These are phyloP conservation scores for Tagetes erecta DNA, from an alignment of 129 eudicot genomes.

Conservation along the genomic window DNA sequence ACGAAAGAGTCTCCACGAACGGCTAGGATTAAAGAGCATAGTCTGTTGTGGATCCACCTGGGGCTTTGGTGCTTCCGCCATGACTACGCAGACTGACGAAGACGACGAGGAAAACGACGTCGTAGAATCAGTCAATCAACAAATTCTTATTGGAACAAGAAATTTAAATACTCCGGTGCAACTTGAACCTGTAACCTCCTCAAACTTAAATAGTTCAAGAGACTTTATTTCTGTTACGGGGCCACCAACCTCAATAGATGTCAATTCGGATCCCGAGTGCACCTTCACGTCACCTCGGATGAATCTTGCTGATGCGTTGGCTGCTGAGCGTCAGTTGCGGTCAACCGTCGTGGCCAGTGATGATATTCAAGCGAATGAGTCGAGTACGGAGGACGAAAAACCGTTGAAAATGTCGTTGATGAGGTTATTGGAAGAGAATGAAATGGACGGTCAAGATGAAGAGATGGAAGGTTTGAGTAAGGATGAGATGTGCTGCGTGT, in stretches of 20 bases:
- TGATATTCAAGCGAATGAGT: neutral
- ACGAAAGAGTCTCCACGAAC: constrained; percentile 50
- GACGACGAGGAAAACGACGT: constrained; percentile 25
- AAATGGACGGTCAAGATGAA: constrained; percentile 56
- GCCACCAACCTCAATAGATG: neutral
- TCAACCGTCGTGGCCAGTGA: neutral
- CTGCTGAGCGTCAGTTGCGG: constrained; percentile 68
- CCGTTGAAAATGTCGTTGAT: constrained; percentile 73
- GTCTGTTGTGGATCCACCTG: constrained; percentile 75
- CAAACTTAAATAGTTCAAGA: too few relatives aligned
- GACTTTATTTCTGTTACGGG: too few relatives aligned
- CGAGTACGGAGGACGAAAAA: constrained; percentile 1
- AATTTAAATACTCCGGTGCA: too few relatives aligned
- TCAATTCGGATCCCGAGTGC: constrained; percentile 33
- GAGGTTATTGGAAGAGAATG: constrained; percentile 58
- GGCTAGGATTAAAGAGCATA: constrained; percentile 54
- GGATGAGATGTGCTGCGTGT: constrained; percentile 85
- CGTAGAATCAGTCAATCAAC: constrained; percentile 1
- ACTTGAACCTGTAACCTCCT: too few relatives aligned
- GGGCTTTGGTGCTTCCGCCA: constrained; percentile 44
- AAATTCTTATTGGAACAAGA: neutral
- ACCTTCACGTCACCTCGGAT: constrained; percentile 38
- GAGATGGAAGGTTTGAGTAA: constrained; percentile 31
- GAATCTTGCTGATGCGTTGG: constrained; percentile 81
- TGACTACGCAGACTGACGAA: constrained; percentile 34